Conservation (phyloP, 1,284 basidiomycete genomes). For the Fomes fomentarius region DNA sequence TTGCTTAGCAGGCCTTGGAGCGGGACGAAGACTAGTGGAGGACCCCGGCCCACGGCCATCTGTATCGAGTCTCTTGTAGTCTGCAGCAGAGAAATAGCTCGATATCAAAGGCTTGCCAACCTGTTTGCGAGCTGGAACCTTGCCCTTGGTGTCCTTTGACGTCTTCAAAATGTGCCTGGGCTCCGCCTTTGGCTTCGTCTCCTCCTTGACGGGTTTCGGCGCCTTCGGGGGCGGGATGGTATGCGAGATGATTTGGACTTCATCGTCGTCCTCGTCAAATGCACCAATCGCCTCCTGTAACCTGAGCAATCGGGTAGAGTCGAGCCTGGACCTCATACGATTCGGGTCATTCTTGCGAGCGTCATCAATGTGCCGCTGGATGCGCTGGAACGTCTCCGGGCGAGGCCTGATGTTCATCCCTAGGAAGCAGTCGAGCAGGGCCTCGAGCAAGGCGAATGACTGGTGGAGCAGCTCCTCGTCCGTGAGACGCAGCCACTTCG, state of each 20-base stretch:
- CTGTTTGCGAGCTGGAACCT: slow-evolving; percentile 1
- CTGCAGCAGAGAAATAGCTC: slow-evolving; percentile 38
- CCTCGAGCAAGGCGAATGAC: slow-evolving; percentile 80
- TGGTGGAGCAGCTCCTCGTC: slow-evolving; percentile 90
- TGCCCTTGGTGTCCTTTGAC: slow-evolving; percentile 9
- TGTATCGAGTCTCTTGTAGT: slow-evolving; percentile 35
- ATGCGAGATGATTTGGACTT: slow-evolving; percentile 38
- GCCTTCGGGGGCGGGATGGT: slow-evolving; percentile 10
- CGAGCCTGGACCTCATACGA: slow-evolving; percentile 55
- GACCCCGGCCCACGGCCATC: slow-evolving; percentile 7
- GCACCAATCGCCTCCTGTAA: slow-evolving; percentile 61
- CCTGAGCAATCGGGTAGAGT: slow-evolving; percentile 54
- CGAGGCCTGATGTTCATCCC: slow-evolving; percentile 56
- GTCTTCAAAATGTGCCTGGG: slow-evolving; percentile 15
- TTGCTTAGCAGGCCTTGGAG: not conserved
- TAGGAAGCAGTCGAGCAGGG: slow-evolving; percentile 72
- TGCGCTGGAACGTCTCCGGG: slow-evolving; percentile 52
- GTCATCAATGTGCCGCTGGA: slow-evolving; percentile 62
- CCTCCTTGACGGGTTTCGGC: slow-evolving; percentile 8
- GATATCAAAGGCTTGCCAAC: slow-evolving; percentile 26
- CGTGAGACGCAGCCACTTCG: slow-evolving; percentile 88
- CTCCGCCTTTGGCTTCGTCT: slow-evolving; percentile 12
- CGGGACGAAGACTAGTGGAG: slow-evolving; percentile 1
- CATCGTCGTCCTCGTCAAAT: slow-evolving; percentile 65
- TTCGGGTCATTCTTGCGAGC: slow-evolving; percentile 50